Conservation (phyloP, 2,329 filamentous ascomycete species). For the Stenocarpella maydis region DNA sequence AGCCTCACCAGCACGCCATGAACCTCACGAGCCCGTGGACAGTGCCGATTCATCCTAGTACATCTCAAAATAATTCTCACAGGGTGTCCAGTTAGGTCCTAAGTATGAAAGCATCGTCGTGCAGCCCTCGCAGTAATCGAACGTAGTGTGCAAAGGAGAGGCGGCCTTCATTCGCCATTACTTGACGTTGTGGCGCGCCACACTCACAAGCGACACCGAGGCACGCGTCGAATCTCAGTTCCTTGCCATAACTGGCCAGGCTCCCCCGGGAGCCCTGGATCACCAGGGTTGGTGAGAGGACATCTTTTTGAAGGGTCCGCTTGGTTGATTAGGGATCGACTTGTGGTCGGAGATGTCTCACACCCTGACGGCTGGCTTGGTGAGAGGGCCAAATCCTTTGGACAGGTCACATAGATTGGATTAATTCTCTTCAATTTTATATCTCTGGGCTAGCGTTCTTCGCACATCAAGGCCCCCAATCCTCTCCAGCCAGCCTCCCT, state of each 20-base stretch:
- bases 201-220: background rate
- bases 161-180: background rate
- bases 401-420: background rate
- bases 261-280: background rate
- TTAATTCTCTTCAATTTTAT: background rate
- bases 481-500: background rate
- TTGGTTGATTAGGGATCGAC: background rate
- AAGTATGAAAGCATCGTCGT: background rate
- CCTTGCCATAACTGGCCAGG: background rate
- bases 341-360: background rate
- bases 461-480: background rate
- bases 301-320: background rate
- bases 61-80: constrained; percentile 18
- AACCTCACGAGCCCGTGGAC: constrained; percentile 12
- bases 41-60: constrained; percentile 14
- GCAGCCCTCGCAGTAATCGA: background rate
- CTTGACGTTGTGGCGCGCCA: background rate
- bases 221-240: background rate
- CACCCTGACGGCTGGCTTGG: background rate
- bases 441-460: background rate
- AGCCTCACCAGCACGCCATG: background rate
- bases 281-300: background rate
- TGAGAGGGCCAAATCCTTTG: background rate
- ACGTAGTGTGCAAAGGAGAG: background rate
- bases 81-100: constrained; percentile 3